Evolutionary conservation across 352 stramenopile species (phyloP), one percentile per base, ranked within the genome.

Genomic region (Pythium folliculosum): DNA sequence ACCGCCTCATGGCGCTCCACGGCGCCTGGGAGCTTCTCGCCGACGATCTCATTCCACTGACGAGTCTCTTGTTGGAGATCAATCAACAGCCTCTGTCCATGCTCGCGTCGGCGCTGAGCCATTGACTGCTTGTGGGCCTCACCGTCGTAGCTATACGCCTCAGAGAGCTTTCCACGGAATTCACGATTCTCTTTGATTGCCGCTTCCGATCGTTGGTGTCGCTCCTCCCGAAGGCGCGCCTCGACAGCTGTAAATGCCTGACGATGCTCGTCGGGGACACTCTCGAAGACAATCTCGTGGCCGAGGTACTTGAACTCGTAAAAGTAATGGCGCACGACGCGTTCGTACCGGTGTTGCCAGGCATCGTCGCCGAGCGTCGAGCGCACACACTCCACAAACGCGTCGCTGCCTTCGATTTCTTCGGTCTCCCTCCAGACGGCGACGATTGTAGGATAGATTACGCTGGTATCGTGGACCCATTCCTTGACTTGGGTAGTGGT

Each of bases 241-340:
- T 85, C 71, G 21, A 60, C 16, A 22, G 14, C 72, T 35, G 47
- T 23, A 57, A 57, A 70, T 25, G 49, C 43, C 0, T 25, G 17
- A 19, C 60, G 67, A 37, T 70, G 47, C 0, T 63, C 44, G 0
- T 69, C 19, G 0, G 50, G 23, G 12, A 71, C 65, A 16, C 77
- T 73, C 22, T 84, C 68, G 9, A 84, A 84, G 30, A 75, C 43
- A 0, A 77, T 68, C 8, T 69, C 55, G 32, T 93, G 84, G 0
- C 84, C 84, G 1, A 86, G 4, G 68, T 88, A 68, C 65, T 86
- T 88, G 56, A 91, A 91, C 60, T 93, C 84, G 62, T 89, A 93
- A 50, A 81, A 91, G 54, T 85, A 89, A 32, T 88, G 68, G 0
- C 76, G 77, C 47, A 86, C 80, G 23, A 89, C 65, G 2, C 81